Evolutionary conservation across 2,329 filamentous ascomycete species (phyloP).

Genomic region (Phialophora chinensis): DNA sequence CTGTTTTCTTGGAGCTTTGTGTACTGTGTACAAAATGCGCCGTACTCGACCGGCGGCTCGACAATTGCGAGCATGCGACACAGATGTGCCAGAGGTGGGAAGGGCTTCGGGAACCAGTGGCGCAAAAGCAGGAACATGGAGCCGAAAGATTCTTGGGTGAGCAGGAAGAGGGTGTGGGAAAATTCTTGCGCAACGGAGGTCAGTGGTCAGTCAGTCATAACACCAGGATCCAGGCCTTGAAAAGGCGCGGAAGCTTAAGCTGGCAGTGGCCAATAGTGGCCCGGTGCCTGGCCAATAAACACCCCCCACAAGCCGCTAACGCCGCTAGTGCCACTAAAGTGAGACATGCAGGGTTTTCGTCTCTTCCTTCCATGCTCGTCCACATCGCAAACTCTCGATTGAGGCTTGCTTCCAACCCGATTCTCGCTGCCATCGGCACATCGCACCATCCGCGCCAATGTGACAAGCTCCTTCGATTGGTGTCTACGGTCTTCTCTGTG

Average conservation of each 20-base stretch:
- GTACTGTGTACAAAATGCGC: neutral
- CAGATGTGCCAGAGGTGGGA: constrained; percentile 1
- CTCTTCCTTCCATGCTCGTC: neutral
- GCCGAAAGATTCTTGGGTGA: neutral
- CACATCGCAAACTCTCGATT: neutral
- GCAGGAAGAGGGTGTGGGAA: neutral
- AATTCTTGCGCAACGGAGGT: neutral
- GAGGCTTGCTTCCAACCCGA: neutral
- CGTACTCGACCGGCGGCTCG: neutral
- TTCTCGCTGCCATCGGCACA: neutral
- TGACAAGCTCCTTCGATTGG: neutral
- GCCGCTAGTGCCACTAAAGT: neutral
- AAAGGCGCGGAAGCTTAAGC: neutral
- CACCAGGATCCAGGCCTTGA: neutral
- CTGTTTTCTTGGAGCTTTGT: neutral
- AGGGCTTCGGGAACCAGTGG: neutral
- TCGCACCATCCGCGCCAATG: neutral
- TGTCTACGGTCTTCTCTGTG: neutral
- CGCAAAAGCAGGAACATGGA: constrained; percentile 8
- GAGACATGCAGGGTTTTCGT: constrained; percentile 14
- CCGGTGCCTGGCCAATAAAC: neutral
- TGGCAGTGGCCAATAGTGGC: neutral
- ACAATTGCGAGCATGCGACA: neutral
- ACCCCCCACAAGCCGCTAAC: neutral
- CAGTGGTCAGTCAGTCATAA: neutral